Conservation (phyloP, 1,284 basidiomycete species). For the Boletellus deceptivus region DNA sequence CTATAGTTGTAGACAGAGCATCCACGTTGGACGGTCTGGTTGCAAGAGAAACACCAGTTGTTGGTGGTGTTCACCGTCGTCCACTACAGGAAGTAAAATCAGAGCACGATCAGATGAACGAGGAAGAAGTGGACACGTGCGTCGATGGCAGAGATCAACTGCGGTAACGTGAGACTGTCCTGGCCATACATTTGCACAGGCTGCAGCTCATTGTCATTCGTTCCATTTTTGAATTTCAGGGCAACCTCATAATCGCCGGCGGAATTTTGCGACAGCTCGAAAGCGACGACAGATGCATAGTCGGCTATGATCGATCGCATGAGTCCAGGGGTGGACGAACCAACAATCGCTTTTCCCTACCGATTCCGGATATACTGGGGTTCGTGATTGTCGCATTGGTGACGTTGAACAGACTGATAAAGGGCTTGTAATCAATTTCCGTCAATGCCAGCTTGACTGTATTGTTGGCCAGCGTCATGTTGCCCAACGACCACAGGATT, state of each 20-base stretch:
- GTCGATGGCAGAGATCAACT: constrained; percentile 36
- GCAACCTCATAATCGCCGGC: constrained; percentile 26
- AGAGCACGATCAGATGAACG: background rate
- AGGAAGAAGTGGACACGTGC: constrained; percentile 17
- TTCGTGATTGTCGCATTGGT: constrained; percentile 37
- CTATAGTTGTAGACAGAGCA: constrained; percentile 35
- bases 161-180: constrained; percentile 30
- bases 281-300: constrained; percentile 46
- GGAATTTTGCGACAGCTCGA: constrained; percentile 40
- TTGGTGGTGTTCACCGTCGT: constrained; percentile 30
- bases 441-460: constrained; percentile 44
- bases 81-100: constrained; percentile 11
- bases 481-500: constrained; percentile 41
- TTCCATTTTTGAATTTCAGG: constrained; percentile 54
- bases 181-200: constrained; percentile 32
- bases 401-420: constrained; percentile 50
- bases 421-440: constrained; percentile 51
- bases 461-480: constrained; percentile 39
- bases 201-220: constrained; percentile 28
- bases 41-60: constrained; percentile 36
- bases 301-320: constrained; percentile 35
- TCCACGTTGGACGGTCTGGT: constrained; percentile 32
- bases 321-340: background rate
- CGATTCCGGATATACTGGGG: constrained; percentile 37
- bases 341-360: constrained; percentile 14